Conservation (phyloP, 192 early-diverging fungal species). For the Kickxella alabastrina region DNA sequence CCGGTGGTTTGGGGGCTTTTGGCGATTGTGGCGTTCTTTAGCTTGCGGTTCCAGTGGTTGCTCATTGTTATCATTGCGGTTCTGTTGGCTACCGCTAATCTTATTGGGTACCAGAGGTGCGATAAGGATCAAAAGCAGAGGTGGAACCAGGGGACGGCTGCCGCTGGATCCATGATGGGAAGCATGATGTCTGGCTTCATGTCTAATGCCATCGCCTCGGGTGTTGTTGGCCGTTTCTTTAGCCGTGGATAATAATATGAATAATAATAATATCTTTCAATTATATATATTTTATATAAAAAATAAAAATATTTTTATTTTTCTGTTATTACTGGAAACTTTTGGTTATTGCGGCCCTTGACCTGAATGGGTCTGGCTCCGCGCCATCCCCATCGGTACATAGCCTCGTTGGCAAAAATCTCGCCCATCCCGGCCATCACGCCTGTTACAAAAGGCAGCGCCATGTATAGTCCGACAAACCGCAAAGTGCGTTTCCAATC, state of each 20-base stretch:
- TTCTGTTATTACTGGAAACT: slow-evolving; percentile 17
- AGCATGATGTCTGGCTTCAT: slow-evolving; percentile 56
- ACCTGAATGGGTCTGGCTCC: slow-evolving; percentile 42
- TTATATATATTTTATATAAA: background rate
- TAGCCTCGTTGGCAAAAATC: slow-evolving; percentile 75
- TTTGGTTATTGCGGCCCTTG: slow-evolving; percentile 20
- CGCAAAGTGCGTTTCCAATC: slow-evolving; percentile 16
- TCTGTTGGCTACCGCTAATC: slow-evolving; percentile 82
- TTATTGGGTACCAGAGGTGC: slow-evolving; percentile 92
- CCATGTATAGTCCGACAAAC: slow-evolving; percentile 38
- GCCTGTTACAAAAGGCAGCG: slow-evolving; percentile 49
- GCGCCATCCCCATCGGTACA: slow-evolving; percentile 72
- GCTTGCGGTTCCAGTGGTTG: slow-evolving; percentile 75
- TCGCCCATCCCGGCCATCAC: slow-evolving; percentile 71
- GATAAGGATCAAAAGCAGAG: slow-evolving; percentile 85
- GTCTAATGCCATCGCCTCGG: slow-evolving; percentile 35
- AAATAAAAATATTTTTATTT: background rate
- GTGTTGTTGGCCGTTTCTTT: slow-evolving; percentile 43
- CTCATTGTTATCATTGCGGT: slow-evolving; percentile 85
- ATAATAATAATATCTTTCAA: too few species aligned
- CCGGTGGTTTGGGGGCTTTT: slow-evolving; percentile 81
- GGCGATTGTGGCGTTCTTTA: slow-evolving; percentile 72
- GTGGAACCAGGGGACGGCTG: slow-evolving; percentile 64
- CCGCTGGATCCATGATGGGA: slow-evolving; percentile 28
- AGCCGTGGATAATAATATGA: slow-evolving; percentile 25